Conservation (phyloP, 257 asterid genomes). For the Jasminum sambac region DNA sequence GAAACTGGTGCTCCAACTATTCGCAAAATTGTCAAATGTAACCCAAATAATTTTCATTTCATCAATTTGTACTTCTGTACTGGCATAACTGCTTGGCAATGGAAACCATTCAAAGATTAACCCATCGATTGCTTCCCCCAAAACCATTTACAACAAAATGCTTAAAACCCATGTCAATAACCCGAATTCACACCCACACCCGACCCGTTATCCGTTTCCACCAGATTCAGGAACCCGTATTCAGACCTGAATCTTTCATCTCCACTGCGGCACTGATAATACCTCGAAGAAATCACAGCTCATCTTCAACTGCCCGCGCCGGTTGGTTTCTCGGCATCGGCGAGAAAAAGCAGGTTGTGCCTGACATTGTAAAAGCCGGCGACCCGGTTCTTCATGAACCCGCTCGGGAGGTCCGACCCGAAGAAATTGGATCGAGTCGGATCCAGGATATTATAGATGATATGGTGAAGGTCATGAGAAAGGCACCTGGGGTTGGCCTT, state of each 20-base stretch:
- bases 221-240: conserved; percentile 13
- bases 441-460: conserved; percentile 80
- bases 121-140: conserved; percentile 39
- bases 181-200: conserved; percentile 25
- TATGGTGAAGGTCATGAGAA: conserved; percentile 78
- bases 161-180: conserved; percentile 32
- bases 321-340: conserved; percentile 76
- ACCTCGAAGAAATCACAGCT: conserved; percentile 33
- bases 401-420: conserved; percentile 58
- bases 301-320: conserved; percentile 46
- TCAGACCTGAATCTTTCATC: conserved; percentile 20
- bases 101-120: conserved; percentile 56
- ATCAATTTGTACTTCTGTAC: background rate
- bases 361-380: conserved; percentile 87
- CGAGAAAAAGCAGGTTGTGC: conserved; percentile 53
- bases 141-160: conserved; percentile 29
- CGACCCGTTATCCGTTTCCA: conserved; percentile 25
- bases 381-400: conserved; percentile 98
- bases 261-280: conserved; percentile 25
- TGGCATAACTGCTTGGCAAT: conserved; percentile 28
- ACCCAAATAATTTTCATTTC: too few relatives aligned
- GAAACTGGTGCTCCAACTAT: too few relatives aligned
- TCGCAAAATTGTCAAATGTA: too few relatives aligned
- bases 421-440: conserved; percentile 75
- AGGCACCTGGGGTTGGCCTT: conserved; percentile 95